A percentile compares a stretch with the other conserved stretches of the same genome.
Conservation (phyloP, 225 moss, liverwort and hornwort genomes). For the Marchantia polymorpha region DNA sequence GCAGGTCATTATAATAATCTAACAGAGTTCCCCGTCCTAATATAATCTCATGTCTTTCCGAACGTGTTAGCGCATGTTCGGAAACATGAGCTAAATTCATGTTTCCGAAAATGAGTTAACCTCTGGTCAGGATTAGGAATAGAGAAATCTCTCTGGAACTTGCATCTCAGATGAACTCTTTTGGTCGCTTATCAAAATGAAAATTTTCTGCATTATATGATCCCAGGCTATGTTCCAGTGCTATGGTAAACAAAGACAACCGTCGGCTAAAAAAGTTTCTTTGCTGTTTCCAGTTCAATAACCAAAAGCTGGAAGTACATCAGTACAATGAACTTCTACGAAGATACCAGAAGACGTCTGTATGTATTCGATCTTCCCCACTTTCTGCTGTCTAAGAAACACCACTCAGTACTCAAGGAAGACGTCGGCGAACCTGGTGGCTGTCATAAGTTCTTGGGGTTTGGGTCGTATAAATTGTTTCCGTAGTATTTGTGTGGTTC, state of each 20-base stretch:
- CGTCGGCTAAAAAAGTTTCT: neutral
- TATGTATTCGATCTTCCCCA: conserved; percentile 22
- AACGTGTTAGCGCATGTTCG: too few relatives aligned
- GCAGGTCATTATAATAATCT: conserved; percentile 51
- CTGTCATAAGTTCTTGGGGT: neutral
- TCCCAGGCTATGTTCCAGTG: neutral
- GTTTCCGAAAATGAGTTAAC: neutral
- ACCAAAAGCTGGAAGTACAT: conserved; percentile 84
- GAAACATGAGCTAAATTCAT: too few relatives aligned
- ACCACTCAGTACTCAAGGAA: neutral
- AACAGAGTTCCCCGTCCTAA: neutral
- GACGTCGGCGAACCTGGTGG: neutral
- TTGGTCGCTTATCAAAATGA: neutral
- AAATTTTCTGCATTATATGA: neutral
- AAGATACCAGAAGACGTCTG: conserved; percentile 82
- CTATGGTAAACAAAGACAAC: neutral
- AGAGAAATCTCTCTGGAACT: neutral
- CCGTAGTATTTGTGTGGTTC: neutral
- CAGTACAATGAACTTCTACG: conserved; percentile 81
- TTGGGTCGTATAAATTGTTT: neutral
- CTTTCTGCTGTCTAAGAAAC: neutral
- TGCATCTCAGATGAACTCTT: neutral
- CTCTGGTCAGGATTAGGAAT: neutral
- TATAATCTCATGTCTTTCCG: neutral
- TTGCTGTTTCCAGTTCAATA: conserved; percentile 69